These are phyloP conservation scores for Ceratocystis alfenasii DNA, from an alignment of 2,329 filamentous ascomycete species.

Conservation along the genomic window DNA sequence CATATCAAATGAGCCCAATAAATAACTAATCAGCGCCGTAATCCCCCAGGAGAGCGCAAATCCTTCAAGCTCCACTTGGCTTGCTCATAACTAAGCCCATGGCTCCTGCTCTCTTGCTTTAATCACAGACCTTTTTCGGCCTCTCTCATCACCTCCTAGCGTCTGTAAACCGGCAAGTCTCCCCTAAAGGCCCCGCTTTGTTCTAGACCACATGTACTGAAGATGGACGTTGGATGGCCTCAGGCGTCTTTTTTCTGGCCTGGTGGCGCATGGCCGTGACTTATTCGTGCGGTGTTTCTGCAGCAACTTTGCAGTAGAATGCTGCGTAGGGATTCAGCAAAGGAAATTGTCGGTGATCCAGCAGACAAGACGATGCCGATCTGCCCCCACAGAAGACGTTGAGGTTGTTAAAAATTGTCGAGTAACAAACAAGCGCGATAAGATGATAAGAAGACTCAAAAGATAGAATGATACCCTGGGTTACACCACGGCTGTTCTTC, in stretches of 20 bases:
- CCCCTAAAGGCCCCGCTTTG: slow-evolving; percentile 4
- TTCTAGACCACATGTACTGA: slow-evolving; percentile 14
- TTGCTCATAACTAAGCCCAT: neutral
- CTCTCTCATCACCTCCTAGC: neutral
- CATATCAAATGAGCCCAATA: neutral
- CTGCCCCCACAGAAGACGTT: neutral
- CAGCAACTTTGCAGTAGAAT: neutral
- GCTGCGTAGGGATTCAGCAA: neutral
- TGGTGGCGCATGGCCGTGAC: neutral
- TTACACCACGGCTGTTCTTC: no score
- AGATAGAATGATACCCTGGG: no score
- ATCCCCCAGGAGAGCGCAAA: slow-evolving; percentile 7
- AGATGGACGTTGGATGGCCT: neutral
- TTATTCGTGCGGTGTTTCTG: no score
- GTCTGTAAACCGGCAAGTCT: neutral
- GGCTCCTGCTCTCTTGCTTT: neutral
- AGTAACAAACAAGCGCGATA: neutral
- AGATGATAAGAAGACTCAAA: neutral
- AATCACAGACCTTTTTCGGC: slow-evolving; percentile 1
- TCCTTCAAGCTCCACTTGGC: slow-evolving; percentile 1
- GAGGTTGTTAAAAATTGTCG: neutral
- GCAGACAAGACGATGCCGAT: neutral
- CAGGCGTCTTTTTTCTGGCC: neutral
- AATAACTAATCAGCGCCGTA: neutral
- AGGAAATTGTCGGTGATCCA: neutral